phyloP scores from a whole-genome alignment of 306 rosid genomes.

The Elaeagnus macrophylla region DNA sequence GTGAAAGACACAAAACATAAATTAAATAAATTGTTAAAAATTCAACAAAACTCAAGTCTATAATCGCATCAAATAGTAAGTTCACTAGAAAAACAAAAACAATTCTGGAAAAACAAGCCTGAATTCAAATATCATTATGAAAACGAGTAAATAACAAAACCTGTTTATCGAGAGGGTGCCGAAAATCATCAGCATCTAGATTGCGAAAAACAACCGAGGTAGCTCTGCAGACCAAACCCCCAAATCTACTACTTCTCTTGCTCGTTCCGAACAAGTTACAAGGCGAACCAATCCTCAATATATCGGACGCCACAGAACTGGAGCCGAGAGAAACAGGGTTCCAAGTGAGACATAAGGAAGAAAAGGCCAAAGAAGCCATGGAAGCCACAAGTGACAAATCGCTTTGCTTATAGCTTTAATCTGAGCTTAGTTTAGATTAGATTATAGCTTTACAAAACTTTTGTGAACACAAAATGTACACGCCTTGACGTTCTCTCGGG shows the following conservation, averaged over 20 bases:
- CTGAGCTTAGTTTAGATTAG: not conserved
- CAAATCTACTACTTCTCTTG: constrained; percentile 16
- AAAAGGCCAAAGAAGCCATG: constrained; percentile 60
- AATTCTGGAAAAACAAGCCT: too few relatives aligned
- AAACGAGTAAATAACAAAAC: constrained; percentile 6
- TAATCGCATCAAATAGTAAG: too few relatives aligned
- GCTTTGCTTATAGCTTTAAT: not conserved
- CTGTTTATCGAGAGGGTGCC: constrained; percentile 94
- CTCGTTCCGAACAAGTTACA: constrained; percentile 18
- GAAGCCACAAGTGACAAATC: constrained; percentile 13
- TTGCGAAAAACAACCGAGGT: constrained; percentile 51
- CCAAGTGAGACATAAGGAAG: constrained; percentile 36
- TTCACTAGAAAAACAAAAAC: not conserved
- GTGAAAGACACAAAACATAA: too few relatives aligned
- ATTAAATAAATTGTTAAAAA: too few relatives aligned
- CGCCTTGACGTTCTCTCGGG: not conserved
- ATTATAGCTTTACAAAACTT: not conserved
- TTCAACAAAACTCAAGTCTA: too few relatives aligned
- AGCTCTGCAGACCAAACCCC: constrained; percentile 40
- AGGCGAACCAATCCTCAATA: constrained; percentile 16
- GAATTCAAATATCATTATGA: not conserved
- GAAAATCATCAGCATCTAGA: constrained; percentile 92
- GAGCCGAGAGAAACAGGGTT: constrained; percentile 24
- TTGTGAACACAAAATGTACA: not conserved
- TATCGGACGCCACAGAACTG: constrained; percentile 23